Base-by-base conservation (phyloP, 2,329 filamentous ascomycete genomes). In the Chaetomium sp. region DNA sequence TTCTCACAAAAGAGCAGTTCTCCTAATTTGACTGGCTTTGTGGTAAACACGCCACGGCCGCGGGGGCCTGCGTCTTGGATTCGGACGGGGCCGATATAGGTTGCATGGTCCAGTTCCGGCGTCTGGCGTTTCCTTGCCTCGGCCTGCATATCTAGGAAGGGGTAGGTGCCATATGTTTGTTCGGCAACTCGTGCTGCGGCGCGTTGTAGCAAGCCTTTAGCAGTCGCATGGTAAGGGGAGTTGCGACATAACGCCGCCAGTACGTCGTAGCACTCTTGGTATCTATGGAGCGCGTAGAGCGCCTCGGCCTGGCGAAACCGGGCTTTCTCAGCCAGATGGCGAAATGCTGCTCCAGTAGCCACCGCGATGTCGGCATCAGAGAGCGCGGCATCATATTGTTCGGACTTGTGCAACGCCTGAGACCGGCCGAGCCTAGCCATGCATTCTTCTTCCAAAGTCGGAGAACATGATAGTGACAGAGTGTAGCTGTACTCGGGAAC, bases 1-100 rank as follows among this genome's bases (percentile, higher is more conserved):
- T 82, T 84, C 57, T 83, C 80, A 47, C 78, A 82, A 1, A 83
- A 61, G 0, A 84, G 64, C 1, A 82, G 67, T 3, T 81, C 75
- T 0, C 79, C 79, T 0, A 75, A 72, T 40, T 70, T 68, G 2
- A 83, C 75, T 0, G 68, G 61, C 19, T 68, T 65, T 0, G 73
- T 79, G 0, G 75, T 77, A 61, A 82, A 84, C 0, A 82, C 65
- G 0, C 80, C 80, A 2, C 72, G 70, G 2, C 78, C 79, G 14
- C 71, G 69, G n/a, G 49, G 41, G 27, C 36, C 52, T 3, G 55
- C 49, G 10, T 42, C 10, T 32, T 44, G 49, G 32, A 58, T 36
- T 1, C 11, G 19, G 5, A 59, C 7, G 66, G 72, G 1, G 65
- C 63, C 0, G 75, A 74, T 6, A 64, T 44, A 82, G 1, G 72